Evolutionary conservation across 179 eudicot genomes (phyloP), one percentile per base, ranked within the genome.

Genomic region (Heliamphora pulchella): DNA sequence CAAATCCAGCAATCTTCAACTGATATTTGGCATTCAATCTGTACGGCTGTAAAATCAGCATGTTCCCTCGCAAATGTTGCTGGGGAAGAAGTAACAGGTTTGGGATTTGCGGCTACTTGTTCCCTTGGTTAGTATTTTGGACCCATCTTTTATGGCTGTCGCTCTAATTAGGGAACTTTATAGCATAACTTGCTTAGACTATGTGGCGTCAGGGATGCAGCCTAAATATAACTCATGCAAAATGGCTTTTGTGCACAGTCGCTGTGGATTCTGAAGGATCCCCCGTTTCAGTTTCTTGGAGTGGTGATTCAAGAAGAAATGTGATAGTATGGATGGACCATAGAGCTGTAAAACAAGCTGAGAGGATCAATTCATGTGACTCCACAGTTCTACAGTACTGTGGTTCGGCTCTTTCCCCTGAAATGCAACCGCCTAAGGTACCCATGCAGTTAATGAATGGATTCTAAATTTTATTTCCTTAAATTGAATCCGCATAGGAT

Each of bases 291-390:
- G 96, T 96, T 82, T 96, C 99, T 57, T 92, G 97, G 98, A 92
- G 96, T 83, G 96, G 99, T 83, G 99, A 96, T 84, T 82, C 99
- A 39, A 90, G 99, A 87, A 91, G 99, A 89, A 96, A 96, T 80
- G 85, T 96, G 65, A 96, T 96, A 58, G 98, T 96, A 59, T 96
- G 99, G 99, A 96, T 96, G 99, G 99, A 96, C 85, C 99, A 96
- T 82, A 90, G 99, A 90, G 99, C 99, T 81, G 97, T 96, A 68
- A 89, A 94, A 64, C 99, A 96, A 90, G 97, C 99, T 78, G 99
- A 92, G 86, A 92, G 87, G 86, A 96, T 96, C 59, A 96, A 96
- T 84, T 88, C 94, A 55, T 94, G 87, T 62, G 88, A 89, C 67
- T 92, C 99, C 68, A 93, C 99, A 18, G 99, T 96, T 9, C 81